Conservation (phyloP, 495 filamentous ascomycete genomes). For the Rusavskia elegans region DNA sequence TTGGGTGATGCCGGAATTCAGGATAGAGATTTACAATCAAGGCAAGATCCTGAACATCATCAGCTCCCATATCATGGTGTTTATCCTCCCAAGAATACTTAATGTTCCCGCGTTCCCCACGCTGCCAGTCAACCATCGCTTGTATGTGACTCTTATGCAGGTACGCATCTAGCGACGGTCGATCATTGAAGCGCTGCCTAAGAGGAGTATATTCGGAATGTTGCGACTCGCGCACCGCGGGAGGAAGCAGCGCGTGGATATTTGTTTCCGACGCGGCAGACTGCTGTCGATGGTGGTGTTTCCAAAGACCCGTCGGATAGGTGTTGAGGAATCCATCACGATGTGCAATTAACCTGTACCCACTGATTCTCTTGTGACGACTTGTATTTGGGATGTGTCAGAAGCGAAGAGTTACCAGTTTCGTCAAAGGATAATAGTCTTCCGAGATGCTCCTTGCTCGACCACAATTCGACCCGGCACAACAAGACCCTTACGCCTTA, state of each 20-base stretch:
- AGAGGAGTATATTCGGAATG: neutral
- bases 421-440: no score
- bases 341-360: no score
- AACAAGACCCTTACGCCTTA: neutral
- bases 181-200: neutral
- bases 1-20: no score
- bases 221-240: neutral
- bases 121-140: neutral
- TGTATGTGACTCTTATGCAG: neutral
- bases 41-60: neutral
- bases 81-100: neutral
- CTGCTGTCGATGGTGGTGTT: no score
- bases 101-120: neutral
- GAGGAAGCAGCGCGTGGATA: neutral
- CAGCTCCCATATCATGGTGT: neutral
- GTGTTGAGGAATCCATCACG: no score
- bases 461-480: neutral
- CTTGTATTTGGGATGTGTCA: neutral
- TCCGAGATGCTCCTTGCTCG: neutral
- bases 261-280: neutral
- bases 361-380: no score
- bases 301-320: no score
- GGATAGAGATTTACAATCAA: no score
- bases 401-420: neutral
- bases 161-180: neutral